These are phyloP conservation scores for Ganoderma boninense DNA, from an alignment of 1,284 basidiomycete species.

Conservation along the genomic window DNA sequence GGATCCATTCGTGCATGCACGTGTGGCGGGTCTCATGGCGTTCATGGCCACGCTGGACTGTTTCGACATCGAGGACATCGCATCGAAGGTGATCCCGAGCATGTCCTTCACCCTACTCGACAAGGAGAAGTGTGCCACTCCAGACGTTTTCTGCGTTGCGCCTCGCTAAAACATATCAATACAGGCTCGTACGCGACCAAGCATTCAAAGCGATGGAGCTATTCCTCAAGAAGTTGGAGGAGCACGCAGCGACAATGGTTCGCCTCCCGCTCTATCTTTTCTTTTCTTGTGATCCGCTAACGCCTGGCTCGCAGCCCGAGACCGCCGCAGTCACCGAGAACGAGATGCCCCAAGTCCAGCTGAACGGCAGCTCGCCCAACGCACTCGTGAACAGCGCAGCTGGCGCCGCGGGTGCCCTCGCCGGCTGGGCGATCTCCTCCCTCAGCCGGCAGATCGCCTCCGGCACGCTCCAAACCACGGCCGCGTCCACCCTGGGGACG, in stretches of 20 bases:
- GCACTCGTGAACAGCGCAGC: conserved; percentile 86
- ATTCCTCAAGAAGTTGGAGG: conserved; percentile 87
- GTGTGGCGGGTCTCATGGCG: conserved; percentile 95
- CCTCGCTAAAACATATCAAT: background rate
- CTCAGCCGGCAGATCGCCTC: conserved; percentile 80
- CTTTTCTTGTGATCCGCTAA: background rate
- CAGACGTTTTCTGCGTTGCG: no score
- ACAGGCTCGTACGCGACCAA: conserved; percentile 89
- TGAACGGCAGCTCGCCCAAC: conserved; percentile 38
- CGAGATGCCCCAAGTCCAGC: conserved; percentile 44
- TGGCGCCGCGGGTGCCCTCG: conserved; percentile 89
- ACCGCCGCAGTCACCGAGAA: conserved; percentile 55
- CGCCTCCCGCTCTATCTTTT: conserved; percentile 29
- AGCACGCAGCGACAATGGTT: conserved; percentile 83
- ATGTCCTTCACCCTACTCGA: conserved; percentile 86
- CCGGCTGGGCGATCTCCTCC: conserved; percentile 94
- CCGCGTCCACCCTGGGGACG: conserved; percentile 45
- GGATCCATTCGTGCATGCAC: conserved; percentile 92
- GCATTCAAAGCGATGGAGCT: conserved; percentile 92
- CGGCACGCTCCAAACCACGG: conserved; percentile 76
- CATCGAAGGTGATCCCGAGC: conserved; percentile 87
- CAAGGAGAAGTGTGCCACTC: conserved; percentile 79
- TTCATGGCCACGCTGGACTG: conserved; percentile 95
- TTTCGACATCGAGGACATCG: conserved; percentile 91
- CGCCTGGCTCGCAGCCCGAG: conserved; percentile 64